Evolutionary conservation across 257 asterid genomes (phyloP), one percentile per base, ranked within the genome.

Genomic region (Phtheirospermum japonicum): DNA sequence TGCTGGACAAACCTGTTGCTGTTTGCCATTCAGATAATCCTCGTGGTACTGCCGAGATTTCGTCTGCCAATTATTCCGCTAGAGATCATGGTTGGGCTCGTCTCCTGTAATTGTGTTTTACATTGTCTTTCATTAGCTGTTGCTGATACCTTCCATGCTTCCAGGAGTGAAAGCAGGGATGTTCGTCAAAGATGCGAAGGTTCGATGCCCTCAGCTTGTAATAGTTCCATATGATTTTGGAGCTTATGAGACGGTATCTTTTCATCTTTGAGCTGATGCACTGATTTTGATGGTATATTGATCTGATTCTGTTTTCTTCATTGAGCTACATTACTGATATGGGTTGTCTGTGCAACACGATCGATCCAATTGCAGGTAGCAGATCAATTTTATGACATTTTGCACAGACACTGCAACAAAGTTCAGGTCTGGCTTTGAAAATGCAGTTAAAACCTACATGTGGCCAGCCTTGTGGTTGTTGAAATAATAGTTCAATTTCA

Each of bases 41-140:
- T 61, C 88, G 95, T 10, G 96, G 99, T 70, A 87, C 99, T 43
- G 75, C 96, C 31, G 99, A 92, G 75, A 86, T 92, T 72, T 92
- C 99, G 45, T 92, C 99, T 67, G 97, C 99, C 57, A 92, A 87
- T 79, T 92, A 92, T 74, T 87, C 91, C 11, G 99, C 99, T 70
- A 82, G 99, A 68, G 80, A 80, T 72, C 73, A 83, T 83, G 99
- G 99, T 92, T 67, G 71, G 82, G 66, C 48, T 65, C 62, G 34
- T 62, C 57, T 68, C 69, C 57, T 56, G 61, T 57, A 19, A 8
- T 52, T 55, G 18, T 57, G 6, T 60, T 58, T 54, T 20, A 10
- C 45, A 54, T 43, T 19, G 18, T 54, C 39, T 65, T 55, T 30
- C 17, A 51, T 46, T 42, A 31, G 18, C 69, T 64, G 46, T 61